Conservation (phyloP, 2,329 filamentous ascomycete genomes). For the Ceratocystis harringtonii region DNA sequence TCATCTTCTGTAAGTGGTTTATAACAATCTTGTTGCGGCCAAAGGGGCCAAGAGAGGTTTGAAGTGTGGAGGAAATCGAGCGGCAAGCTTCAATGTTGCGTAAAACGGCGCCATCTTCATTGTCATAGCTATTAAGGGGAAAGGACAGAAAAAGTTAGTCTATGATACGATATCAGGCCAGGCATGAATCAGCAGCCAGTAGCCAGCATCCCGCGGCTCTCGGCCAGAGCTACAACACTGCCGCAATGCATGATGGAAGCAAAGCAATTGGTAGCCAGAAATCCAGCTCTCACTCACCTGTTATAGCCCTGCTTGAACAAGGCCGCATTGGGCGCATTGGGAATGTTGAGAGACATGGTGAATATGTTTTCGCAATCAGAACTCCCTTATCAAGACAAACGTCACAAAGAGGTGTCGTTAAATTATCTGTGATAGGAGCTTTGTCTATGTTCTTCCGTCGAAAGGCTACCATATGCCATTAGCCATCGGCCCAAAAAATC, state of each 20-base stretch:
- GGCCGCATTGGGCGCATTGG: conserved; percentile 79
- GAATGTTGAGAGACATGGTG: conserved; percentile 87
- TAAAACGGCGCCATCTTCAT: conserved; percentile 95
- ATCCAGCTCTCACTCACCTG: conserved; percentile 56
- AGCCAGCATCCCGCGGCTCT: too few species aligned
- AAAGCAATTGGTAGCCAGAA: neutral
- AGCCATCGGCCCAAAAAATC: conserved; percentile 13
- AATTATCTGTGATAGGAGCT: conserved; percentile 14
- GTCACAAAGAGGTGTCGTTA: conserved; percentile 13
- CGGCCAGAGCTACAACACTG: conserved; percentile 8
- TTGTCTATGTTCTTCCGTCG: conserved; percentile 3
- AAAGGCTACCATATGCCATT: conserved; percentile 16
- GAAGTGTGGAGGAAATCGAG: conserved; percentile 87
- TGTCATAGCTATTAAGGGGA: conserved; percentile 60
- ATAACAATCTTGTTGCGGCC: conserved; percentile 99
- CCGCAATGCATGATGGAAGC: neutral
- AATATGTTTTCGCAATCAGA: conserved; percentile 4
- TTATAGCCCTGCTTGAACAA: conserved; percentile 96
- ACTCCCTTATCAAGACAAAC: conserved; percentile 11
- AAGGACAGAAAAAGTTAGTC: conserved; percentile 5
- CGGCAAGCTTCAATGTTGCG: conserved; percentile 98
- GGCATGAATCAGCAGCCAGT: conserved; percentile 6
- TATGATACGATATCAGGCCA: neutral
- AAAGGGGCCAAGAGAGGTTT: conserved; percentile 92
- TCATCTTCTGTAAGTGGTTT: conserved; percentile 99